Base-by-base conservation (phyloP, 495 filamentous ascomycete genomes). In the Gamarada debralockiae region DNA sequence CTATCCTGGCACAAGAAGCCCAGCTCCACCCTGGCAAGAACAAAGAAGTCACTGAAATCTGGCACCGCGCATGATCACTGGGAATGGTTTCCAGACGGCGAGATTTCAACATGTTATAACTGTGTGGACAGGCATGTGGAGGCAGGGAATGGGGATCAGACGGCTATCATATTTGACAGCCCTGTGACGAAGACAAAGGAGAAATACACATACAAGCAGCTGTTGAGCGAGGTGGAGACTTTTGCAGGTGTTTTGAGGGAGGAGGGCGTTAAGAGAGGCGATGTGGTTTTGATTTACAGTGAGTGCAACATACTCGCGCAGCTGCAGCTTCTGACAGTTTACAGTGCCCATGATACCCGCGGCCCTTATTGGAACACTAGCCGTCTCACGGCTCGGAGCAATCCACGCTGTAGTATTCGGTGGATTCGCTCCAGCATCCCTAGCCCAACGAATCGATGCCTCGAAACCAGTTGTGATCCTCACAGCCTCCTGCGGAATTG, bases 341-440 rank as follows among this genome's bases (percentile, higher is more conserved):
- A 7, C 23, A 92, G 88, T 96, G 92, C 92, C 92, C 49, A 96
- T 97, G 92, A 90, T 97, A 31, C 92, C 92, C 1, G 86, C 89
- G 3, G 86, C 92, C 7, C 64, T 95, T 15, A 85, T 95, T 44
- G 91, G 87, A 18, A 87, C 90, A 20, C 82, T 96, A 2, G 90
- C 92, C 22, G 81, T 88, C 56, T 78, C 78, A 37, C 85, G 91
- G 0, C 73, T 97, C 0, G 92, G 92, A 20, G 92, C 92, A 6
- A 84, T 96, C 48, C 92, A 97, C 58, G 82, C 88, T 3, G 90
- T 92, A 7, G 92, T 97, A 2, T 97, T 97, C 65, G 92, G 92
- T 10, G 92, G 92, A 1, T 97, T 97, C 59, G 89, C 89, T 0
- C 70, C 90, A 6, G 72, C 76, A 15, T 87, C 92, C 2, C 74